Percentiles rank a stretch among this genome's conserved stretches.
phyloP scores from a whole-genome alignment of 2,329 filamentous ascomycete species.

The Myriangium duriaei region DNA sequence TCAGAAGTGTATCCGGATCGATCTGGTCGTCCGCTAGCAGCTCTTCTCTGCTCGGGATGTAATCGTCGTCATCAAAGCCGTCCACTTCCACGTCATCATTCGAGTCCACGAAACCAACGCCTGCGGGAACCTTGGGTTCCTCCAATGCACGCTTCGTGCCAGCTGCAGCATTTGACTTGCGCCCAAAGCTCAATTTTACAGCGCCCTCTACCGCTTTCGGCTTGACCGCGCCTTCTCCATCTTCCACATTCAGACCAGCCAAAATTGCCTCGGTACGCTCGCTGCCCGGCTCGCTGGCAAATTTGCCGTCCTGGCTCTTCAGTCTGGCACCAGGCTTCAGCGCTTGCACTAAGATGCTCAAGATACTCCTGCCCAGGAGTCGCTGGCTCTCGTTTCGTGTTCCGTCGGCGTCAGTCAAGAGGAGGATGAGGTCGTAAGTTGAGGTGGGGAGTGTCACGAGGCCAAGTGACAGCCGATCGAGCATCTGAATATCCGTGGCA shows the following conservation, averaged over 20 bases:
- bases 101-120: conserved; percentile 57
- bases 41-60: conserved; percentile 24
- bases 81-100: conserved; percentile 42
- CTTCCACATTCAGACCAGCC: conserved; percentile 56
- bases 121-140: conserved; percentile 35
- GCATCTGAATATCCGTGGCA: conserved; percentile 87
- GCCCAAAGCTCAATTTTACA: conserved; percentile 47
- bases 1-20: conserved; percentile 78
- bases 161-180: conserved; percentile 40
- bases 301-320: conserved; percentile 53
- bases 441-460: conserved; percentile 62
- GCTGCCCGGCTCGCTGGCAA: conserved; percentile 32
- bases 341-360: conserved; percentile 55
- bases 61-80: conserved; percentile 22
- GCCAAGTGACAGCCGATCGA: conserved; percentile 77
- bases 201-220: conserved; percentile 20
- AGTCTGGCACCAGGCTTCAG: conserved; percentile 59
- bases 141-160: conserved; percentile 25
- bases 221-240: conserved; percentile 58
- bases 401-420: conserved; percentile 68
- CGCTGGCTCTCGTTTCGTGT: conserved; percentile 50
- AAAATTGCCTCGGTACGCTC: conserved; percentile 71
- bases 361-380: conserved; percentile 55
- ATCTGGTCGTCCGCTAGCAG: conserved; percentile 65
- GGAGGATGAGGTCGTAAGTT: conserved; percentile 73